Conservation (phyloP, 73 alveolate species). For the Symbiodinium pilosum region DNA sequence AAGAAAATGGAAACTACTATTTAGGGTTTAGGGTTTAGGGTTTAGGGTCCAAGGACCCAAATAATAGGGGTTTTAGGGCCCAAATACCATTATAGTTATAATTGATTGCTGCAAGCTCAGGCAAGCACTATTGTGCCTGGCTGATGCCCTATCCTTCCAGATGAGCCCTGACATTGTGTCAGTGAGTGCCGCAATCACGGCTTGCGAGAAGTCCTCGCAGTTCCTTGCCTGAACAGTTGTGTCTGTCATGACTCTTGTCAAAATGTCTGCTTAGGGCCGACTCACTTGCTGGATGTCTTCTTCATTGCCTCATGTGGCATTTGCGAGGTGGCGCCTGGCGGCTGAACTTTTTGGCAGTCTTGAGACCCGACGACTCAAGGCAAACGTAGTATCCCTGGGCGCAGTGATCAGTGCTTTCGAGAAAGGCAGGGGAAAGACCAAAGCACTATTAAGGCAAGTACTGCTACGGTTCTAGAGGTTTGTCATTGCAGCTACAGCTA, state of each 20-base stretch:
- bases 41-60: no score
- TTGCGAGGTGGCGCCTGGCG: slow-evolving; percentile 58
- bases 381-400: slow-evolving; percentile 26
- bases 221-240: background rate
- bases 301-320: no score
- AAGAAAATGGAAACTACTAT: no score
- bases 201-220: slow-evolving; percentile 52
- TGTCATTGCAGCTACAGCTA: no score
- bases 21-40: no score
- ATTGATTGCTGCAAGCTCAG: background rate
- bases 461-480: background rate
- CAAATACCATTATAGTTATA: no score
- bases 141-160: background rate
- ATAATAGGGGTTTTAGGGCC: no score
- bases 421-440: slow-evolving; percentile 11
- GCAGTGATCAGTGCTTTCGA: slow-evolving; percentile 59
- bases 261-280: no score
- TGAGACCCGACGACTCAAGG: background rate
- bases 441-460: background rate
- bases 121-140: background rate
- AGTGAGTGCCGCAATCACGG: slow-evolving; percentile 50
- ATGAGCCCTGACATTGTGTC: slow-evolving; percentile 39
- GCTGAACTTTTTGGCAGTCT: background rate
- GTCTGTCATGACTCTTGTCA: no score
- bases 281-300: no score